Conservation (phyloP, 2,329 filamentous ascomycete genomes). For the Fusarium sp. region DNA sequence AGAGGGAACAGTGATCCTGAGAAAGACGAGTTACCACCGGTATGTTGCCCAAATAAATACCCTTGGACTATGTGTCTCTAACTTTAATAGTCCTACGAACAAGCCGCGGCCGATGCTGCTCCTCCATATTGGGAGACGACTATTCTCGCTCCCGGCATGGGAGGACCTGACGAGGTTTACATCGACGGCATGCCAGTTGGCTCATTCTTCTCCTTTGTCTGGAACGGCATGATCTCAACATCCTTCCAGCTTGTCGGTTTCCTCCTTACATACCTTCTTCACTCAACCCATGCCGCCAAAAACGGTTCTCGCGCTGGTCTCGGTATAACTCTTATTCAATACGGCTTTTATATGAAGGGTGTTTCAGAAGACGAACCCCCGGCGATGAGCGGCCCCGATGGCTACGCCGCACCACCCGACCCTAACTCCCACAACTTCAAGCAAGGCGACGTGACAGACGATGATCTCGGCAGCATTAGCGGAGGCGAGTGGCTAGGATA, state of each 20-base stretch:
- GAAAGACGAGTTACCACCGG: slow-evolving; percentile 90
- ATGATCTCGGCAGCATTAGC: slow-evolving; percentile 64
- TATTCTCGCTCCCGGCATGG: slow-evolving; percentile 90
- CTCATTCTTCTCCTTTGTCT: slow-evolving; percentile 86
- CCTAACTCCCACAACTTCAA: slow-evolving; percentile 93
- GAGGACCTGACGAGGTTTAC: slow-evolving; percentile 93
- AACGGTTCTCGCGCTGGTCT: slow-evolving; percentile 95
- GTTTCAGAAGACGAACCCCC: slow-evolving; percentile 57
- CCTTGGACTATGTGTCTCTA: slow-evolving; percentile 42
- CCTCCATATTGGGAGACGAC: slow-evolving; percentile 99
- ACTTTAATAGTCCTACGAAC: slow-evolving; percentile 85
- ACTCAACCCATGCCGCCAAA: slow-evolving; percentile 98
- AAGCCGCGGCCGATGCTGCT: slow-evolving; percentile 94
- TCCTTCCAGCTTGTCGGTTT: slow-evolving; percentile 98
- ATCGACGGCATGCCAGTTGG: slow-evolving; percentile 95
- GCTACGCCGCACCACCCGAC: slow-evolving; percentile 78
- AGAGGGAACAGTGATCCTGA: slow-evolving; percentile 79
- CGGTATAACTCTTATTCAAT: slow-evolving; percentile 94
- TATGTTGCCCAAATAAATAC: slow-evolving; percentile 61
- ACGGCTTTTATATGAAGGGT: slow-evolving; percentile 94
- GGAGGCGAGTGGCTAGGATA: slow-evolving; percentile 92
- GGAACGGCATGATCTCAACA: slow-evolving; percentile 97
- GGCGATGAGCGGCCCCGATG: slow-evolving; percentile 62
- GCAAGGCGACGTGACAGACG: slow-evolving; percentile 70
- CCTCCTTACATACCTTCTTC: slow-evolving; percentile 95